Evolutionary conservation across 2,329 filamentous ascomycete genomes (phyloP), one percentile per base, ranked within the genome.

Genomic region (Karstenula rhodostoma): DNA sequence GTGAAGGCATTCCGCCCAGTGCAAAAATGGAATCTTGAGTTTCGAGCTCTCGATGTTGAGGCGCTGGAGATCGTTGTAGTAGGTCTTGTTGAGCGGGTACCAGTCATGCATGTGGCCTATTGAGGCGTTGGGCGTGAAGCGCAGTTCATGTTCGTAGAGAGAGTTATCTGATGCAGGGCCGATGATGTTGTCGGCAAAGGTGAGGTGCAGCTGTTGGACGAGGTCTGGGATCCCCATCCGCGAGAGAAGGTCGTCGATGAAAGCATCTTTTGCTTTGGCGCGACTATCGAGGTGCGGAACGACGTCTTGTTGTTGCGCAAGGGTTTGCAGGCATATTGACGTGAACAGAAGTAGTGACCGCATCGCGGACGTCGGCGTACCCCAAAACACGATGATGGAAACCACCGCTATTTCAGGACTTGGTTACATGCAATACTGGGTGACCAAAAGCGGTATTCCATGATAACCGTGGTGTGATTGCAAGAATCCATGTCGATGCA

Each of bases 1-100:
- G 48, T 82, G 80, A 3, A 82, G 73, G 59, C 80, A 82, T 58
- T 82, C 80, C 10, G 76, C 80, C 4, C 75, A 75, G 59, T 82
- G 80, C 70, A 82, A 71, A 3, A 82, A 68, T 0, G 80, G 80
- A 5, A 82, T 73, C 35, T 78, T 75, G 0, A 81, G 62, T 9
- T 72, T 72, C 4, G 80, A 73, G 40, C 76, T 78, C 10, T 78
- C 59, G 1, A 77, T 62, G 51, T 77, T 81, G 25, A 79, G 69
- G 40, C 71, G 68, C 55, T 82, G 80, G 2, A 81, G 51, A 3
- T 70, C 67, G 54, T 81, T 82, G 61, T 82, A 81, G 58, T 81
- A 67, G 7, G 80, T 77, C 27, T 71, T 79, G 51, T 82, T 81
- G 0, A 80, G 73, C 3, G 78, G 71, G 52, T 82, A 82, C 75